These are phyloP conservation scores for Penicillium cinerascens DNA, from an alignment of 495 filamentous ascomycete genomes.

Conservation along the genomic window DNA sequence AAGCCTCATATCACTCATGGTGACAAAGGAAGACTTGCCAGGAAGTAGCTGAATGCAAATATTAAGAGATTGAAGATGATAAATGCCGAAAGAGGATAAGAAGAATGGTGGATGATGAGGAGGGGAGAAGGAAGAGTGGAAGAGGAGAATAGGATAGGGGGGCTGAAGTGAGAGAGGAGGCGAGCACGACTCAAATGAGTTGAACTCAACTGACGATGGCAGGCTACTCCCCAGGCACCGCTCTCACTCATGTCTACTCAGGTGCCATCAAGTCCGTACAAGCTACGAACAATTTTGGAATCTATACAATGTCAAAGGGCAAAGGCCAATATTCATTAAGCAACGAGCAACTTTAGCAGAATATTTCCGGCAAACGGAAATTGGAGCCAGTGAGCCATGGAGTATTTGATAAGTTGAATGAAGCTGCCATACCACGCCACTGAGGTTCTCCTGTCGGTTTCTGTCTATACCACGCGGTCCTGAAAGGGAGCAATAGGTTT, in stretches of 20 bases:
- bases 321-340: not conserved
- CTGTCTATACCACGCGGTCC: conserved; percentile 25
- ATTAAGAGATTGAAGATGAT: too few species aligned
- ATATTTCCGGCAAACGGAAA: not conserved
- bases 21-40: not conserved
- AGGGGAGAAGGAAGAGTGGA: not conserved
- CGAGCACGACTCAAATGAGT: not conserved
- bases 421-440: not conserved
- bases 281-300: not conserved
- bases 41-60: too few species aligned
- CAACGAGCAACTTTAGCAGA: not conserved
- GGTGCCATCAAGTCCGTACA: not conserved
- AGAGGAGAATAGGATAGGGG: not conserved
- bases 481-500: conserved; percentile 44
- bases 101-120: not conserved
- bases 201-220: not conserved
- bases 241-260: not conserved
- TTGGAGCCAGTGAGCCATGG: not conserved
- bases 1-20: conserved; percentile 18
- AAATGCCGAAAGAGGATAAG: too few species aligned
- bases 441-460: not conserved
- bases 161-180: not conserved
- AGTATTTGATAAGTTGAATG: not conserved
- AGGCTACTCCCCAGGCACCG: too few species aligned
- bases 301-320: not conserved